These are phyloP conservation scores for Persicaria maculosa DNA, from an alignment of 148 eudicot genomes.

Conservation along the genomic window DNA sequence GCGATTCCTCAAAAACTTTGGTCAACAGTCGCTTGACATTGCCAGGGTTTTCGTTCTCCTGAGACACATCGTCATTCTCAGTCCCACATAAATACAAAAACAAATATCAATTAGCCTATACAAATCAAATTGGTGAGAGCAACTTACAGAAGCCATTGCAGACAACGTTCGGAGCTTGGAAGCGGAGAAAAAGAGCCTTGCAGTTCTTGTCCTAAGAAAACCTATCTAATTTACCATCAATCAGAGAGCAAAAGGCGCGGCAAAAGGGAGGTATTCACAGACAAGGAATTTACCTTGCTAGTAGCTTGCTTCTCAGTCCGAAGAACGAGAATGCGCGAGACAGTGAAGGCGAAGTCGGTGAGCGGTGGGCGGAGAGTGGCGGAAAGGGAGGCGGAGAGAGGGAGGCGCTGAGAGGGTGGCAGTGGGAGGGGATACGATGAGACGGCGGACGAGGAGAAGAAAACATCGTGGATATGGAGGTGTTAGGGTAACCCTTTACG, in stretches of 20 bases:
- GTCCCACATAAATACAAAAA: not conserved
- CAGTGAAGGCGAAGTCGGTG: too few species aligned
- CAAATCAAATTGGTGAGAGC: not conserved
- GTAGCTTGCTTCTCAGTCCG: too few species aligned
- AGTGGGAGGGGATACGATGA: too few species aligned
- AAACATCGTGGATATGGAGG: too few species aligned
- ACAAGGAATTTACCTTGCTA: too few species aligned
- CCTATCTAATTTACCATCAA: constrained; percentile 64
- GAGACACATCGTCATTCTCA: not conserved
- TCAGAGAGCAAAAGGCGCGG: constrained; percentile 2
- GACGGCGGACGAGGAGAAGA: too few species aligned
- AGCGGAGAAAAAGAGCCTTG: constrained; percentile 31
- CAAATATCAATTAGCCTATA: not conserved
- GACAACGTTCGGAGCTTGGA: constrained; percentile 26
- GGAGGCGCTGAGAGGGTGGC: too few species aligned
- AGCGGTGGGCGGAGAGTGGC: too few species aligned
- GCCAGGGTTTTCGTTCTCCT: constrained; percentile 50
- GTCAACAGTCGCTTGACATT: constrained; percentile 55
- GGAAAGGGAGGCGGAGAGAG: too few species aligned
- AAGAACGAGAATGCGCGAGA: too few species aligned
- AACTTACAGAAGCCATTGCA: constrained; percentile 36
- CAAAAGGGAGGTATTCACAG: too few species aligned
- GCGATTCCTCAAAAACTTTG: constrained; percentile 51
- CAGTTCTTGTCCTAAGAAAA: constrained; percentile 44
- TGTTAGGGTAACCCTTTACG: too few species aligned